Percentiles rank a stretch among this genome's conserved stretches.
phyloP scores from a whole-genome alignment of 2,329 filamentous ascomycete species.

The Cercospora sesami region DNA sequence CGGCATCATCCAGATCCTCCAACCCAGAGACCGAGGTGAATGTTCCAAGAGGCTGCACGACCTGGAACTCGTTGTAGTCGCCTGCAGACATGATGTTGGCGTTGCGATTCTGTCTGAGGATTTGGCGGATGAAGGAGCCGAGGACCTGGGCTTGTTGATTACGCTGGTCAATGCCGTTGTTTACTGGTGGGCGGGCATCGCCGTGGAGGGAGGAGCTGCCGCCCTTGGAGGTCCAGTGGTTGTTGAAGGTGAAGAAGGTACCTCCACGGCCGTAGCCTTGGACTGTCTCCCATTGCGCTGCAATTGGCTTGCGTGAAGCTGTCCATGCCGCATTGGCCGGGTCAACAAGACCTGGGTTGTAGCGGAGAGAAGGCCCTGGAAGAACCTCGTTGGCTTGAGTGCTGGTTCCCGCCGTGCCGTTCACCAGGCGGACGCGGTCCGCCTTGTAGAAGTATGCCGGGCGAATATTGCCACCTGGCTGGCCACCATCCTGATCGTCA shows the following conservation, averaged over 20 bases:
- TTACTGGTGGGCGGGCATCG: slow-evolving; percentile 65
- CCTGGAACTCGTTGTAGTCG: slow-evolving; percentile 72
- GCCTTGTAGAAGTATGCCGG: slow-evolving; percentile 69
- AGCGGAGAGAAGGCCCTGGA: slow-evolving; percentile 59
- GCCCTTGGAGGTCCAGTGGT: slow-evolving; percentile 67
- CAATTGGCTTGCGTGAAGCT: slow-evolving; percentile 65
- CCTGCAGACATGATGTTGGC: slow-evolving; percentile 63
- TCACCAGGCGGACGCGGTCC: slow-evolving; percentile 58
- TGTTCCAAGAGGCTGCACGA: slow-evolving; percentile 58
- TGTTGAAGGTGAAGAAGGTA: slow-evolving; percentile 70
- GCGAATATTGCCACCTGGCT: slow-evolving; percentile 71
- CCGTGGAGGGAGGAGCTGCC: slow-evolving; percentile 65
- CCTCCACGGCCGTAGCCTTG: slow-evolving; percentile 46
- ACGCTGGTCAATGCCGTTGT: slow-evolving; percentile 61
- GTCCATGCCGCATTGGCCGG: slow-evolving; percentile 61
- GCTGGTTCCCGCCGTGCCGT: slow-evolving; percentile 57
- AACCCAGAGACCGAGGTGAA: slow-evolving; percentile 59
- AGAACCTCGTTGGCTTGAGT: slow-evolving; percentile 60
- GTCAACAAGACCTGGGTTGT: slow-evolving; percentile 69
- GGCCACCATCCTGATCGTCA: slow-evolving; percentile 63
- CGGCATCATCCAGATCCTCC: slow-evolving; percentile 62
- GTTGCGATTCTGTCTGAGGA: slow-evolving; percentile 57
- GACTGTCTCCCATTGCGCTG: slow-evolving; percentile 63
- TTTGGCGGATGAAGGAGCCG: slow-evolving; percentile 58
- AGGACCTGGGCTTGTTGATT: slow-evolving; percentile 59